Conservation (phyloP, 176 grass and related monocot genomes). For the Neostapfia colusana region DNA sequence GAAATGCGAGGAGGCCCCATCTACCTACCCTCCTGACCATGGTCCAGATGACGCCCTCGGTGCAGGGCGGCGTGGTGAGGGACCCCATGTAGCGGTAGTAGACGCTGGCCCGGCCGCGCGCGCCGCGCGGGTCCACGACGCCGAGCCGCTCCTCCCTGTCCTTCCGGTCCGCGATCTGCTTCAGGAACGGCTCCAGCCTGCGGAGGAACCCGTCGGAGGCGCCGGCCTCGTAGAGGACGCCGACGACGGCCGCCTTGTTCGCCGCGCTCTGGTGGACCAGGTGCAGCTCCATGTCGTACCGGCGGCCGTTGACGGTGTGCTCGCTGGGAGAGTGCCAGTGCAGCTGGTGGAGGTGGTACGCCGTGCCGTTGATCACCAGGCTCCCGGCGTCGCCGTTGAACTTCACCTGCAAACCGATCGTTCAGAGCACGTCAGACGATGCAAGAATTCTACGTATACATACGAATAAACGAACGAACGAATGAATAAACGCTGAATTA, state of each 20-base stretch:
- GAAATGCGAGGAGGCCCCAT: not conserved
- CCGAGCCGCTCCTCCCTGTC: conserved; percentile 48
- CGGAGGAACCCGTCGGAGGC: conserved; percentile 45
- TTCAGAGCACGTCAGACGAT: too few relatives aligned
- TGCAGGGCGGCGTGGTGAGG: conserved; percentile 70
- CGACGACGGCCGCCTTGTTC: conserved; percentile 49
- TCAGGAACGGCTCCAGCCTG: conserved; percentile 54
- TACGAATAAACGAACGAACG: not conserved
- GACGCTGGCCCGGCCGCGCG: conserved; percentile 35
- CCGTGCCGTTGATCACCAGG: conserved; percentile 52
- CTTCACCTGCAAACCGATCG: conserved; percentile 37
- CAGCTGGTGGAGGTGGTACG: conserved; percentile 54
- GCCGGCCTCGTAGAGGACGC: conserved; percentile 56
- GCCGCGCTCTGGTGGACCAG: not conserved
- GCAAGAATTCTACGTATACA: too few relatives aligned
- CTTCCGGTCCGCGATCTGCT: conserved; percentile 17
- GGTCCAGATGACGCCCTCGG: conserved; percentile 77
- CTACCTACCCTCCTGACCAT: conserved; percentile 46
- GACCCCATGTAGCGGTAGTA: conserved; percentile 86
- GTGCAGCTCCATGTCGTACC: conserved; percentile 11
- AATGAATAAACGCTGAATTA: too few relatives aligned
- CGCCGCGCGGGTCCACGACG: conserved; percentile 33
- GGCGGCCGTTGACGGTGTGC: conserved; percentile 57
- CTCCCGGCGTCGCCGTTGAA: conserved; percentile 53
- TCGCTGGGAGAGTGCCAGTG: conserved; percentile 89